Evolutionary conservation across 805 yeast genomes (phyloP).

Genomic region (Saccharomycopsis olivae): DNA sequence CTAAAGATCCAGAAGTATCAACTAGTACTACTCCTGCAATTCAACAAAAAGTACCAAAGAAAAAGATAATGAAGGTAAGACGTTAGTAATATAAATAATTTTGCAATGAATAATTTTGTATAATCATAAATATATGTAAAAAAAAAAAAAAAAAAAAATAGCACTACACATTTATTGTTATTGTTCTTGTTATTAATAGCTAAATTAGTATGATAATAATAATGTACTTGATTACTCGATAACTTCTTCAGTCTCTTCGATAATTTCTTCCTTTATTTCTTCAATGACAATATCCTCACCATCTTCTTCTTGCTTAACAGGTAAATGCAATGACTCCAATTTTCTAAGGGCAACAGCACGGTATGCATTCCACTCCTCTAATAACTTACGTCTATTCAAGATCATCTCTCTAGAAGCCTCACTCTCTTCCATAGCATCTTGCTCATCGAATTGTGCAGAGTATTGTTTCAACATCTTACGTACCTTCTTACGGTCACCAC

Average conservation of each 20-base stretch:
- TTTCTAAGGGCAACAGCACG: constrained; percentile 42
- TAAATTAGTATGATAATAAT: too few species aligned
- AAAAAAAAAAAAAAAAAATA: too few species aligned
- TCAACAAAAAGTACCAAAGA: constrained; percentile 36
- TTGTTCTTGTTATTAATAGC: too few species aligned
- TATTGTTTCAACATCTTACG: constrained; percentile 82
- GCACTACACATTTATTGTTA: too few species aligned
- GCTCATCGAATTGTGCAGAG: constrained; percentile 87
- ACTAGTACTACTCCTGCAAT: constrained; percentile 21
- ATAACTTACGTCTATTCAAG: constrained; percentile 66
- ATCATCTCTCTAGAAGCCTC: constrained; percentile 86
- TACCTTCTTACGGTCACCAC: constrained; percentile 79
- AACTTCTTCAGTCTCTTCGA: constrained; percentile 64
- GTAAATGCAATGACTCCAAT: constrained; percentile 37
- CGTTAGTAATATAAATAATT: constrained; percentile 22
- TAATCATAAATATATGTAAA: too few species aligned
- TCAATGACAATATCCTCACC: constrained; percentile 55
- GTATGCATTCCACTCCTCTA: constrained; percentile 81
- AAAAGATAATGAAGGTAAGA: constrained; percentile 53
- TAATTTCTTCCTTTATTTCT: constrained; percentile 66
- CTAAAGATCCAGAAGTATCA: constrained; percentile 37
- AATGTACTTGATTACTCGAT: constrained; percentile 28
- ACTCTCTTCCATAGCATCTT: constrained; percentile 92
- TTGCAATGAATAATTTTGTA: neutral
- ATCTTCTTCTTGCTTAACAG: constrained; percentile 35